Percentiles rank a stretch among this genome's conserved stretches.
These are phyloP conservation scores for Colletotrichum tropicicola DNA, from an alignment of 2,329 filamentous ascomycete species.

Conservation along the genomic window DNA sequence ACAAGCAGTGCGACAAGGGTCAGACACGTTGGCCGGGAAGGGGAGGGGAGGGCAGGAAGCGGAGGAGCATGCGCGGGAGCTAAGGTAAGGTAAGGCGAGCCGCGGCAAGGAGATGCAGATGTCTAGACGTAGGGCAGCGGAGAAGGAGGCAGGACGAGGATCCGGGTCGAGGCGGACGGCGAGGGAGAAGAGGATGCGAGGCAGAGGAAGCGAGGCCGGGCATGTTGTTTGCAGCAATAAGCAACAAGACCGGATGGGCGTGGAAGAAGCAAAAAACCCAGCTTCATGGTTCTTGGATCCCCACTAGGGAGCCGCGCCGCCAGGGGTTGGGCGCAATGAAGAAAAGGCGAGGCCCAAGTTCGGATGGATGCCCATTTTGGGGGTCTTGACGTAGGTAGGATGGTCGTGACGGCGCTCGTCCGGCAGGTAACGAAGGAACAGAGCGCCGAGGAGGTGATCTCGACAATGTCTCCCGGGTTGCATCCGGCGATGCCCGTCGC, in stretches of 20 bases:
- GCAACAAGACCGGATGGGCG: conserved; percentile 3
- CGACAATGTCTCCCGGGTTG: background rate
- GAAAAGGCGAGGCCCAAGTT: conserved; percentile 9
- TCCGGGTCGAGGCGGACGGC: background rate
- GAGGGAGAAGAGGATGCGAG: conserved; percentile 14
- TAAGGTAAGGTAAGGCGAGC: conserved; percentile 4
- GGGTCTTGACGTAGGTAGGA: background rate
- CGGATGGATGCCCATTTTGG: background rate
- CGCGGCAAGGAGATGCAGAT: no score
- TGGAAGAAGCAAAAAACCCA: conserved; percentile 28
- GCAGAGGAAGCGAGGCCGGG: background rate
- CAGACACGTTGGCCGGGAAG: conserved; percentile 6
- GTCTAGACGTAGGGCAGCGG: no score
- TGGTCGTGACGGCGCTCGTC: background rate
- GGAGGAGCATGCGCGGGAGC: background rate
- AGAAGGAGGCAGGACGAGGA: background rate
- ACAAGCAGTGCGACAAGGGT: conserved; percentile 16
- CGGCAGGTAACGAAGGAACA: background rate
- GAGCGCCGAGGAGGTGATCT: background rate
- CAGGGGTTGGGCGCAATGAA: conserved; percentile 13
- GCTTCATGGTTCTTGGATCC: conserved; percentile 21
- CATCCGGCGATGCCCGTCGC: background rate
- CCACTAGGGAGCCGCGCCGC: conserved; percentile 1
- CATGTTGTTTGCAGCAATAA: conserved; percentile 10
- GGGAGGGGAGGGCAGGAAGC: background rate